A percentile compares a stretch with the other conserved stretches of the same genome.
These are phyloP conservation scores for Camillea tinctor DNA, from an alignment of 2,329 filamentous ascomycete genomes.

Conservation along the genomic window DNA sequence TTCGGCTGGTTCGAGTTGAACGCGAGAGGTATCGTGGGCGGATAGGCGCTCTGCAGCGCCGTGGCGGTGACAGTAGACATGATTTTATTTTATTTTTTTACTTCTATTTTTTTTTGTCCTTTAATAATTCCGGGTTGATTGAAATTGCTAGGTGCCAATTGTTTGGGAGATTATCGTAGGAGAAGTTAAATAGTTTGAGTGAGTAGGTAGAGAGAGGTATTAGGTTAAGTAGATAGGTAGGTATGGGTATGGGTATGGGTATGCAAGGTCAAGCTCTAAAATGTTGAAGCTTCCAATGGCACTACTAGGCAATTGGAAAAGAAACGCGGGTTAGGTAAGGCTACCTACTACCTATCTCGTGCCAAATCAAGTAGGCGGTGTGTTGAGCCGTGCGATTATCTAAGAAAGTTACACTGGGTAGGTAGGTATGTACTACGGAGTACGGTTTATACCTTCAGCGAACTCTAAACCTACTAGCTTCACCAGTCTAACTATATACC, in stretches of 20 bases:
- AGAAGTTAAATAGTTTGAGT: too few relatives aligned
- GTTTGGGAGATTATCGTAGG: background rate
- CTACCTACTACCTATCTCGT: background rate
- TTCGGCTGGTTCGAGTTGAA: slow-evolving; percentile 89
- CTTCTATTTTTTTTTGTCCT: too few relatives aligned
- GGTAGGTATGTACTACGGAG: too few relatives aligned
- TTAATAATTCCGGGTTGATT: background rate
- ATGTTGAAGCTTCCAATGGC: background rate
- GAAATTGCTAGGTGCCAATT: background rate
- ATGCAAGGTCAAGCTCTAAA: background rate
- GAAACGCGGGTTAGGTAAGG: background rate
- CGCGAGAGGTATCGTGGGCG: slow-evolving; percentile 73
- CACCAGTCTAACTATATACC: too few relatives aligned
- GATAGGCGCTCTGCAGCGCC: slow-evolving; percentile 73
- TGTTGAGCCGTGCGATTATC: background rate
- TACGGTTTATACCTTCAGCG: too few relatives aligned
- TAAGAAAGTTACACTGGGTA: too few relatives aligned
- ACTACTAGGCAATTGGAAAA: background rate
- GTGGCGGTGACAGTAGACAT: slow-evolving; percentile 86
- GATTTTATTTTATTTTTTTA: background rate
- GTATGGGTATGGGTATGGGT: background rate
- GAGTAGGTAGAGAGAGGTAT: background rate
- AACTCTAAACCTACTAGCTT: too few relatives aligned
- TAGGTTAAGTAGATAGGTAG: background rate
- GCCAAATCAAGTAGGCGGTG: background rate